These are phyloP conservation scores for Microdochium trichocladiopsis DNA, from an alignment of 2,329 filamentous ascomycete genomes.

Conservation along the genomic window DNA sequence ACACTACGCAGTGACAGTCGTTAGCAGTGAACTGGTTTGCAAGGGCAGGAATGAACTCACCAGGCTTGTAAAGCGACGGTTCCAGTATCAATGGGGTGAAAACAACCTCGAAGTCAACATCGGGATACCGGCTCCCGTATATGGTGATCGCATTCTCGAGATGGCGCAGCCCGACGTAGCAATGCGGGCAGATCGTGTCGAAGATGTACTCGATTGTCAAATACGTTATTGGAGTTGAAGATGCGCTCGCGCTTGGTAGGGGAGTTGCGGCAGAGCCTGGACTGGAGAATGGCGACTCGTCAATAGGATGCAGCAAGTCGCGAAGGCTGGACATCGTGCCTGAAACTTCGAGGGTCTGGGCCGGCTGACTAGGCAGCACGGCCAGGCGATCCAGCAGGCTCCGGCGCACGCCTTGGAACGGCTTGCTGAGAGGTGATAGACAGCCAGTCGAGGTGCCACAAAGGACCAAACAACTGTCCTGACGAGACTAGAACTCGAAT, in stretches of 20 bases:
- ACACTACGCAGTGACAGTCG: background rate
- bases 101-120: slow-evolving; percentile 35
- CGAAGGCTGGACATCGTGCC: slow-evolving; percentile 16
- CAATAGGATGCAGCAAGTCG: slow-evolving; percentile 16
- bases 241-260: background rate
- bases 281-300: slow-evolving; percentile 3
- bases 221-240: slow-evolving; percentile 10
- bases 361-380: background rate
- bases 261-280: background rate
- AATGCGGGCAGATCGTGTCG: slow-evolving; percentile 45
- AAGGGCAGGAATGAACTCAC: slow-evolving; percentile 3
- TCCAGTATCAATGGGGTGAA: slow-evolving; percentile 41
- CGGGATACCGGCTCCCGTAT: slow-evolving; percentile 30
- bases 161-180: slow-evolving; percentile 39
- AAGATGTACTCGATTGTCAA: slow-evolving; percentile 39
- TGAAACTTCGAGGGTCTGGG: background rate
- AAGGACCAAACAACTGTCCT: no score
- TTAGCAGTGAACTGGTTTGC: background rate
- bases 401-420: background rate
- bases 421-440: no score
- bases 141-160: slow-evolving; percentile 36
- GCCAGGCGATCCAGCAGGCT: background rate
- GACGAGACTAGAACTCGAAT: no score
- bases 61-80: slow-evolving; percentile 21
- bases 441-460: no score